Evolutionary conservation across 768 basidiomycete species (phyloP), one percentile per base, ranked within the genome.

Genomic region (Dentipellis fragilis): DNA sequence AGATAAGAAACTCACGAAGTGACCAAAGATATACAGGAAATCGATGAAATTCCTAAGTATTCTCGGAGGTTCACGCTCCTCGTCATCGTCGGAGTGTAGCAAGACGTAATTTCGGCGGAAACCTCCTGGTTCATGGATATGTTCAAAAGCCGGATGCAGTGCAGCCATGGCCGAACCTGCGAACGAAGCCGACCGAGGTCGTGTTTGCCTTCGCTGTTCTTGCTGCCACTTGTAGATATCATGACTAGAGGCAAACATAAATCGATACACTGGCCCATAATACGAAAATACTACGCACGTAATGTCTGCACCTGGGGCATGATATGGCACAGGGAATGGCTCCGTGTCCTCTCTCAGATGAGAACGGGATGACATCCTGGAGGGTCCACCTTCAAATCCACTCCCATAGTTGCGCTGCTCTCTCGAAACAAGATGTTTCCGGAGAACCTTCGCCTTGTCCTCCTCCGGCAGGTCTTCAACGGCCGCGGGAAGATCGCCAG

Each of bases 201-300:
- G 80, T 11, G 69, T 73, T 16, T 73, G 76, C 55, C 84, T 79
- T 22, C 77, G 78, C 54, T 84, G 81, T 62, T 88, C 86, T 14
- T 82, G 76, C 59, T 93, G 87, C 88, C 93, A 98, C 71, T 96
- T 97, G 75, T 96, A 98, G 40, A 98, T 87, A 59, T 85, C 85
- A 65, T 95, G 93, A 16, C 87, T 89, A 59, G 29, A 23, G 48
- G 29, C 49, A 58, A 47, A 6, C 11, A 38, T 58, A 22, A 42
- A 54, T 59, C 10, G 50, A 57, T 42, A 22, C 16, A 22, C 50
- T 52, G 39, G 52, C 63, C 57, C 65, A 60, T 51, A 54, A 59
- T 50, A 54, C 52, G 56, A 51, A 47, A 47, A 40, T 10, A 38
- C 52, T 46, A 80, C 91, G 75, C 75, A 93, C 91, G 93, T 96